Conservation (phyloP, 352 stramenopile species). For the Phytopythium aichiense region DNA sequence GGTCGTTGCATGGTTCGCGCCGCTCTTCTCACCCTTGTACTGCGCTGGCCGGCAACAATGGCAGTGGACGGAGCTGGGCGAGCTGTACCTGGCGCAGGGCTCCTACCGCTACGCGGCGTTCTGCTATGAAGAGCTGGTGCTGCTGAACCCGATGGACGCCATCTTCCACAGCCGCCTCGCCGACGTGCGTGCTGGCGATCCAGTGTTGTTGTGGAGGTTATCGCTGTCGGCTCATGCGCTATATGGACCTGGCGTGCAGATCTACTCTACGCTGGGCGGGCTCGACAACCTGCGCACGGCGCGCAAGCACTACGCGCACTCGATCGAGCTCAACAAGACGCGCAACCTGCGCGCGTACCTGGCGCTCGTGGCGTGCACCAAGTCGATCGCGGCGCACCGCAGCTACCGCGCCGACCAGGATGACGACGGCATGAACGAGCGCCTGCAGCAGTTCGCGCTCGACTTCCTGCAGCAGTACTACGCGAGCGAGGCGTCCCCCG, state of each 20-base stretch:
- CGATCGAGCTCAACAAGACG: constrained; percentile 61
- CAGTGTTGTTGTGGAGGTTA: neutral
- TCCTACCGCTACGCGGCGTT: constrained; percentile 59
- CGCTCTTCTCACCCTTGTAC: constrained; percentile 6
- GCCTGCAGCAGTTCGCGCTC: constrained; percentile 48
- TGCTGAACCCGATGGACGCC: constrained; percentile 65
- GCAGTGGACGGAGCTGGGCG: constrained; percentile 59
- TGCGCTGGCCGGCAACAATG: neutral
- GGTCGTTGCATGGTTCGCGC: neutral
- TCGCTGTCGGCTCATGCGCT: neutral
- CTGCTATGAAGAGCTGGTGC: constrained; percentile 71
- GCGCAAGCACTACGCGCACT: constrained; percentile 69
- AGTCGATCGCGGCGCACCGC: constrained; percentile 40
- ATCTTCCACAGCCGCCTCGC: constrained; percentile 59
- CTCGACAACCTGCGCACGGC: constrained; percentile 53
- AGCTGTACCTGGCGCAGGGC: constrained; percentile 49
- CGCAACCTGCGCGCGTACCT: constrained; percentile 52
- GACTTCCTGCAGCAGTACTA: constrained; percentile 38
- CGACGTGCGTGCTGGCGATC: constrained; percentile 28
- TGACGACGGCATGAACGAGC: constrained; percentile 52
- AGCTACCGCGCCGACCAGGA: constrained; percentile 41
- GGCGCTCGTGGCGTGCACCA: constrained; percentile 49
- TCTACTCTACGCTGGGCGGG: constrained; percentile 62
- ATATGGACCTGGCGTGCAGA: constrained; percentile 12
- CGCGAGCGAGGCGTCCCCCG: constrained; percentile 25